Conservation (phyloP, 768 basidiomycete species). For the Candolleomyces aberdarensis region DNA sequence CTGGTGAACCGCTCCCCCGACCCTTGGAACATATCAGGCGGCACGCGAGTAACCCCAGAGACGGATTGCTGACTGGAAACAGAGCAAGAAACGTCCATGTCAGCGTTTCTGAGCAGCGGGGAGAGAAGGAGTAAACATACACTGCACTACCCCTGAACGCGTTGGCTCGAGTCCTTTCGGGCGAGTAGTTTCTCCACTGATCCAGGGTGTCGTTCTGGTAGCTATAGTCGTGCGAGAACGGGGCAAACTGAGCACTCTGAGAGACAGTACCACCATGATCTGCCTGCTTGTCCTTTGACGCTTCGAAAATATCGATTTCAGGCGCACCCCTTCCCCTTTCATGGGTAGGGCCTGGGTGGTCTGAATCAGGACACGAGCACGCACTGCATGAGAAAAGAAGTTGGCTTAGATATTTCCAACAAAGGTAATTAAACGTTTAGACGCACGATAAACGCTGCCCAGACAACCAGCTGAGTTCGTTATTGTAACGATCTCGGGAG, state of each 20-base stretch:
- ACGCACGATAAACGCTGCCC: constrained; percentile 76
- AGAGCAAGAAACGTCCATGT: background rate
- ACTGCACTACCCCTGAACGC: constrained; percentile 50
- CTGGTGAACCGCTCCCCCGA: constrained; percentile 48
- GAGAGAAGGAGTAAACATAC: constrained; percentile 5
- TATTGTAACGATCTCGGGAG: constrained; percentile 50
- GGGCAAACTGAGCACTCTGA: constrained; percentile 74
- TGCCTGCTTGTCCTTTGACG: constrained; percentile 56
- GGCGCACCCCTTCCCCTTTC: constrained; percentile 66
- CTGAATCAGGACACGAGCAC: constrained; percentile 71
- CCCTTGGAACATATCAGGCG: constrained; percentile 56
- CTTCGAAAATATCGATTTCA: constrained; percentile 83
- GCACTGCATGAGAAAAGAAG: constrained; percentile 35
- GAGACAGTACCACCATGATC: constrained; percentile 55
- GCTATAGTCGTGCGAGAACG: constrained; percentile 42
- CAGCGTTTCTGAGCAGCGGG: background rate
- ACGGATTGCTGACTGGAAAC: constrained; percentile 47
- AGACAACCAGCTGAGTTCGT: constrained; percentile 66
- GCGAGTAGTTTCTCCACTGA: constrained; percentile 31
- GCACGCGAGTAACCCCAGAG: constrained; percentile 43
- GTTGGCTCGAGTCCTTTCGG: constrained; percentile 32
- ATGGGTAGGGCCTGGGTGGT: constrained; percentile 70
- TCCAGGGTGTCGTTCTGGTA: constrained; percentile 31
- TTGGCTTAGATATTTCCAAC: background rate
- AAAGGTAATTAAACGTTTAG: background rate